Conservation (phyloP, 2,329 filamentous ascomycete species). For the Aspergillus amoenus region DNA sequence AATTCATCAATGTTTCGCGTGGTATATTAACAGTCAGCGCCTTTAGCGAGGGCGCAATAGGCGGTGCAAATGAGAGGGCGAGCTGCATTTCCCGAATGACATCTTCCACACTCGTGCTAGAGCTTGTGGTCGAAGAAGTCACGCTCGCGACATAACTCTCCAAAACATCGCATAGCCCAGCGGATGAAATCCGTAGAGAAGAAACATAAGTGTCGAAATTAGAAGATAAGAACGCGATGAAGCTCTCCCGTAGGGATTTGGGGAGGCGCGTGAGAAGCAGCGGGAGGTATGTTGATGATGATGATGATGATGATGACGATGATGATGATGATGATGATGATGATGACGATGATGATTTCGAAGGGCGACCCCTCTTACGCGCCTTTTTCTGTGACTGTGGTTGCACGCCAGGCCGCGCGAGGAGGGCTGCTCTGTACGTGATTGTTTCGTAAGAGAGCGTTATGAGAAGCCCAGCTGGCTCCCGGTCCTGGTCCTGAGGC, state of each 20-base stretch:
- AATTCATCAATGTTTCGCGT: constrained; percentile 24
- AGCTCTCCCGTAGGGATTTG: constrained; percentile 47
- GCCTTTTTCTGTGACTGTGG: not conserved
- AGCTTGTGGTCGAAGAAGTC: not conserved
- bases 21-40: constrained; percentile 36
- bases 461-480: constrained; percentile 46
- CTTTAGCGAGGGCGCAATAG: constrained; percentile 35
- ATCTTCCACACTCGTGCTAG: constrained; percentile 21
- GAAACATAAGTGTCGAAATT: constrained; percentile 53
- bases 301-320: constrained; percentile 38
- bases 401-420: constrained; percentile 34
- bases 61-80: constrained; percentile 37
- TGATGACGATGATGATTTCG: constrained; percentile 24
- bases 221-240: constrained; percentile 50
- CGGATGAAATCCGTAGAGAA: constrained; percentile 43
- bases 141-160: constrained; percentile 37
- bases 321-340: constrained; percentile 46
- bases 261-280: constrained; percentile 54
- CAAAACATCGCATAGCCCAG: constrained; percentile 46
- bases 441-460: constrained; percentile 51
- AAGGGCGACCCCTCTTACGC: not conserved
- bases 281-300: constrained; percentile 52
- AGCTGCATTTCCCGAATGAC: constrained; percentile 41
- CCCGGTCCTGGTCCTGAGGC: not conserved
- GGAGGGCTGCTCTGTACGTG: constrained; percentile 51